Evolutionary conservation across 2,329 filamentous ascomycete species (phyloP).

Genomic region (Rutstroemia sp.): DNA sequence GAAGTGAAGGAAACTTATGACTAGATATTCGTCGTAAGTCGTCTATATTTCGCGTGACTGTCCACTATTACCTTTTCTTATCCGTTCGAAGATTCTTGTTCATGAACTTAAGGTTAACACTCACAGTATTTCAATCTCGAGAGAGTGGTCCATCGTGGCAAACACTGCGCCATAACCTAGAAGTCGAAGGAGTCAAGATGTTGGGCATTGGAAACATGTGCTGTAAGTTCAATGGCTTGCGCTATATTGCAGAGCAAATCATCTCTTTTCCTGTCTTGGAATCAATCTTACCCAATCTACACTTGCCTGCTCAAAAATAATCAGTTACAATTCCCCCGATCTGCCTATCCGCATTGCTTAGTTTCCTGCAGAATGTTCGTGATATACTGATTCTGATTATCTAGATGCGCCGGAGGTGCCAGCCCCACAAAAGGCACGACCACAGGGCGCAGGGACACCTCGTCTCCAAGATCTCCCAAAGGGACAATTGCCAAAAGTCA

Average conservation of each 20-base stretch:
- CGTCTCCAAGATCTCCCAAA: background rate
- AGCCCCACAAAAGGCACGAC: background rate
- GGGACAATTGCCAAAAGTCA: background rate
- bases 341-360: no score
- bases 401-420: background rate
- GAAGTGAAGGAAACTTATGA: no score
- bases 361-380: background rate
- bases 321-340: no score
- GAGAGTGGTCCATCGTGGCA: background rate
- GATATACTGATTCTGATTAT: background rate
- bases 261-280: background rate
- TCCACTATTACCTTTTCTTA: no score
- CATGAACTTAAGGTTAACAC: no score
- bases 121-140: no score
- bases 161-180: background rate
- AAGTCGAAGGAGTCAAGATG: background rate
- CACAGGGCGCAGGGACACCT: background rate
- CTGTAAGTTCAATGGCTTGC: background rate
- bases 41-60: no score
- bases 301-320: no score
- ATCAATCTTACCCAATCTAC: no score
- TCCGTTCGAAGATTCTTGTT: no score
- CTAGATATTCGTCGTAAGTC: no score
- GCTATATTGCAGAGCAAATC: background rate
- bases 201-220: slow-evolving; percentile 3